Percentiles rank a stretch among this genome's conserved stretches.
These are phyloP conservation scores for Termitomyces sp. DNA, from an alignment of 768 basidiomycete genomes.

Conservation along the genomic window DNA sequence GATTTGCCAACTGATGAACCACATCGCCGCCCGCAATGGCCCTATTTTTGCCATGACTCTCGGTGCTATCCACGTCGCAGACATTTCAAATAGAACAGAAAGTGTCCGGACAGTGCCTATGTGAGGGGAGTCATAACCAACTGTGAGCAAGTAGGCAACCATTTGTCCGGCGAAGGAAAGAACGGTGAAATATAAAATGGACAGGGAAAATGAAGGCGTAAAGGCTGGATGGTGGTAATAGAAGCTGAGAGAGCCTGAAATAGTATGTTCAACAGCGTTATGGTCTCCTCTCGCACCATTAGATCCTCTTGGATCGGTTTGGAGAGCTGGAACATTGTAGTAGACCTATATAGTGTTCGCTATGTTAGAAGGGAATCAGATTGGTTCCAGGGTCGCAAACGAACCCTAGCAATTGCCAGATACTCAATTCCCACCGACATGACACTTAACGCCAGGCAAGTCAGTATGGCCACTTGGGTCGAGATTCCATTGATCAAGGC, in stretches of 20 bases:
- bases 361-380: neutral
- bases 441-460: constrained; percentile 15
- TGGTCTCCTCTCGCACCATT: neutral
- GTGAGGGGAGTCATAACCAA: constrained; percentile 18
- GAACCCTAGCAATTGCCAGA: constrained; percentile 20
- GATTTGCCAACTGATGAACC: constrained; percentile 27
- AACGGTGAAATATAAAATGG: constrained; percentile 27
- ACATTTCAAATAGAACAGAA: constrained; percentile 22
- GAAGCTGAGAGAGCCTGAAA: constrained; percentile 9
- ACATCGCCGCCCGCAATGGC: constrained; percentile 23
- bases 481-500: constrained; percentile 22
- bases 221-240: constrained; percentile 20
- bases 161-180: constrained; percentile 26
- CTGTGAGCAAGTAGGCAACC: constrained; percentile 23
- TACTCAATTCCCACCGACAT: constrained; percentile 22
- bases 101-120: constrained; percentile 20
- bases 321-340: neutral
- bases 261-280: neutral
- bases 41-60: constrained; percentile 18
- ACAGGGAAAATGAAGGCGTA: constrained; percentile 20
- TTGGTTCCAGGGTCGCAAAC: neutral
- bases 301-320: neutral
- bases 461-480: constrained; percentile 15
- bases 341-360: constrained; percentile 1
- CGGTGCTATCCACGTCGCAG: constrained; percentile 26